A percentile compares a stretch with the other conserved stretches of the same genome.
phyloP scores from a whole-genome alignment of 257 asterid species.

The Verbascum thapsus region DNA sequence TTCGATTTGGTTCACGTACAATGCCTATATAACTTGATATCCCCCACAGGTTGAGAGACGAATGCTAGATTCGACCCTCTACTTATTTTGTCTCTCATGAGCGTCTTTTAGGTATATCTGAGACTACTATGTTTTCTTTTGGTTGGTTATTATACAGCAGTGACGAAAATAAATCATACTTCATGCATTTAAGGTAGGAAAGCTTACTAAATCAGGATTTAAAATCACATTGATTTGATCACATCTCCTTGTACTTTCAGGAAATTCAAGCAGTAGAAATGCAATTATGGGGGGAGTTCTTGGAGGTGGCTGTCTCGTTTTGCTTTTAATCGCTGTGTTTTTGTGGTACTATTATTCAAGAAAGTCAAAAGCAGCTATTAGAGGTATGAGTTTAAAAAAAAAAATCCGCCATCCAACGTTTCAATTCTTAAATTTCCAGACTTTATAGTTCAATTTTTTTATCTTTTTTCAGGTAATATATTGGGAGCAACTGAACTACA shows the following conservation, averaged over 20 bases:
- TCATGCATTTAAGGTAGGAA: too few species aligned
- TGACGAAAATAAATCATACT: too few species aligned
- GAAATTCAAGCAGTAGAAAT: constrained; percentile 59
- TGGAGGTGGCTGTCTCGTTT: constrained; percentile 66
- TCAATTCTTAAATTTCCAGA: neutral
- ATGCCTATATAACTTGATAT: too few species aligned
- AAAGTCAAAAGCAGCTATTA: constrained; percentile 41
- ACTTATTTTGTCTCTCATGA: too few species aligned
- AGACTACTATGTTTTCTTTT: too few species aligned
- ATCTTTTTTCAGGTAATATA: constrained; percentile 46
- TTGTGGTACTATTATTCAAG: constrained; percentile 52
- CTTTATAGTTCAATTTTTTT: neutral
- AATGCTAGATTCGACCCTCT: too few species aligned
- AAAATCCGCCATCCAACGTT: neutral
- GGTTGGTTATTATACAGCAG: too few species aligned
- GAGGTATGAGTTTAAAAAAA: constrained; percentile 41
- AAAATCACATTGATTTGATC: too few species aligned
- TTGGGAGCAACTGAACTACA: constrained; percentile 75
- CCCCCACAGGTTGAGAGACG: too few species aligned
- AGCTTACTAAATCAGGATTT: too few species aligned
- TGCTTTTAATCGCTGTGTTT: constrained; percentile 45
- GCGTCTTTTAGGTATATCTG: too few species aligned
- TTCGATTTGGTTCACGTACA: too few species aligned
- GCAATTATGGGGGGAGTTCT: constrained; percentile 69
- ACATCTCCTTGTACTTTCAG: constrained; percentile 34